A percentile compares a stretch with the other conserved stretches of the same genome.
Conservation (phyloP, 495 filamentous ascomycete genomes). For the Neurospora intermedia region DNA sequence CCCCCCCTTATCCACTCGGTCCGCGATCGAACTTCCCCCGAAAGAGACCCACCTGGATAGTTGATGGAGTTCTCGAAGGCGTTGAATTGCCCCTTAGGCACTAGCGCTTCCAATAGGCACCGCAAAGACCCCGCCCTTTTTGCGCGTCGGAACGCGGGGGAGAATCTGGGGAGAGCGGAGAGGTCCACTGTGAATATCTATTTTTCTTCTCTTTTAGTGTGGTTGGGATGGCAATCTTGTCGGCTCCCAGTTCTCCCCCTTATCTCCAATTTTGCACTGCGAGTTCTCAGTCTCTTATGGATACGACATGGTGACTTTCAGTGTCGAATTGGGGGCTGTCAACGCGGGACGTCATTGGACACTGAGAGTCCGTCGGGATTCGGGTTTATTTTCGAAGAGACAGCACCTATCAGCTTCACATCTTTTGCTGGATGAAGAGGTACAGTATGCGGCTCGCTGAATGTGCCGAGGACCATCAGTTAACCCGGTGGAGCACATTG, state of each 20-base stretch:
- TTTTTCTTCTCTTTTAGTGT: background rate
- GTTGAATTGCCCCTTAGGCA: conserved; percentile 3
- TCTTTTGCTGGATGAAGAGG: background rate
- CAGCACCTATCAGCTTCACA: background rate
- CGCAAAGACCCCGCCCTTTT: conserved; percentile 2
- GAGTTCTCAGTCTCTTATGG: background rate
- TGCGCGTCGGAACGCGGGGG: background rate
- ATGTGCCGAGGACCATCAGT: background rate
- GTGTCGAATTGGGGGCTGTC: background rate
- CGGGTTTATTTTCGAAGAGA: background rate
- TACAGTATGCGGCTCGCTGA: background rate
- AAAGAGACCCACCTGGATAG: conserved; percentile 1
- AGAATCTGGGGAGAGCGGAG: background rate
- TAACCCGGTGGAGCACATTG: background rate
- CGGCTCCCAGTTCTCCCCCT: background rate
- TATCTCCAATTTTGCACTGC: background rate
- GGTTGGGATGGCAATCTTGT: background rate
- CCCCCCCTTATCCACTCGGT: conserved; percentile 2
- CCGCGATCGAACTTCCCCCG: background rate
- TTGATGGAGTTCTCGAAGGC: conserved; percentile 2
- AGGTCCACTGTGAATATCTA: background rate
- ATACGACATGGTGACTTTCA: background rate
- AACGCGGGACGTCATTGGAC: background rate
- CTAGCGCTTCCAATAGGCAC: conserved; percentile 4
- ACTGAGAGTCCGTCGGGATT: background rate